These are phyloP conservation scores for Liriodendron chinense DNA, from an alignment of 164 flowering plant species.

Conservation along the genomic window DNA sequence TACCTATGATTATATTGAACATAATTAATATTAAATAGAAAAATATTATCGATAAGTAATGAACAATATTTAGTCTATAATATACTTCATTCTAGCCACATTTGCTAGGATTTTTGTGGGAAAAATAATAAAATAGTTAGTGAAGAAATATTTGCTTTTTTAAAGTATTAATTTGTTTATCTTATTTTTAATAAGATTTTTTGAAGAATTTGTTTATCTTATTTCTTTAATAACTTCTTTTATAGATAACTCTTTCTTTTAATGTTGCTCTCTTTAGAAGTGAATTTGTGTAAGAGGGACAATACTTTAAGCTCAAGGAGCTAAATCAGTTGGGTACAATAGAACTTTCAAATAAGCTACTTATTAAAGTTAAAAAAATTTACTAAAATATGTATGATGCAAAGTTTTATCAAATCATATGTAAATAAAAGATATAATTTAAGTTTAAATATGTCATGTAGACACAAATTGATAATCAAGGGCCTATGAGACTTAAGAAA, in stretches of 20 bases:
- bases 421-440: background rate
- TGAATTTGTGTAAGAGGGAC: background rate
- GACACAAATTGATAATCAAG: background rate
- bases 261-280: background rate
- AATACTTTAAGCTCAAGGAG: background rate
- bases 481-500: background rate
- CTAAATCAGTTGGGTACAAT: background rate
- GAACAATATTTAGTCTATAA: background rate
- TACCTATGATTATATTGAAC: too few relatives aligned
- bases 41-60: background rate
- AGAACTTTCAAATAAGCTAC: background rate
- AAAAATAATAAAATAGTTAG: background rate
- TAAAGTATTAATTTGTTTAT: background rate
- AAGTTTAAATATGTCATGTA: background rate
- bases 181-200: background rate
- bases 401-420: background rate
- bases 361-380: too few relatives aligned
- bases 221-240: background rate
- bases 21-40: too few relatives aligned
- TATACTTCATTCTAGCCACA: background rate
- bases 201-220: background rate
- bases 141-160: background rate
- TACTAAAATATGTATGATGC: too few relatives aligned
- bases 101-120: background rate
- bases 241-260: background rate